Evolutionary conservation across 2,329 filamentous ascomycete genomes (phyloP), one percentile per base, ranked within the genome.

Genomic region (Sporothrix variecibatus): DNA sequence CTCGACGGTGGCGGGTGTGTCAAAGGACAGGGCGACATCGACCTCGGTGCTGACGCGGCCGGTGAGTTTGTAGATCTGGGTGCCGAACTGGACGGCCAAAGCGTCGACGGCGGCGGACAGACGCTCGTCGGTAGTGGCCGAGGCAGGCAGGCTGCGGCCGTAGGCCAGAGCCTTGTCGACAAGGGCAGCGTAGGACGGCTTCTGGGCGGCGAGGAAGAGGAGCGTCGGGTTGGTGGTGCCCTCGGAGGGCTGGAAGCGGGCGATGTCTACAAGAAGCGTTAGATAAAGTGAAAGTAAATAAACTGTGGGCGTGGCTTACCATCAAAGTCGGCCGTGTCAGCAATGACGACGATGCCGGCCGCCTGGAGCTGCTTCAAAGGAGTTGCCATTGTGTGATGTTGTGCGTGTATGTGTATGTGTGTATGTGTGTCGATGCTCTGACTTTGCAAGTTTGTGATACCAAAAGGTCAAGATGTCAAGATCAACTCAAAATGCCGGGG

Each of bases 161-260:
- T 92, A 92, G 78, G 85, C 86, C 78, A 93, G 87, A 76, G 91
- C 91, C 74, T 85, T 84, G 79, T 93, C 90, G 78, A 93, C 91
- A 78, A 93, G 86, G 81, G 87, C 87, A 79, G 90, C 90, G 82
- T 93, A 93, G 81, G 93, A 90, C 77, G 88, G 83, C 86, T 93
- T 93, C 86, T 94, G 93, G 79, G 92, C 91, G 75, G 92, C 92
- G 79, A 91, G 91, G 82, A 93, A 89, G 83, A 94, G 93, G 81
- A 94, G 85, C 74, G 91, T 93, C 72, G 92, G 92, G 87, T 94
- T 94, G 84, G 92, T 94, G 81, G 92, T 94, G 79, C 92, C 92
- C 90, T 94, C 92, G 86, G 93, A 91, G 76, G 92, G 91, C 87
- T 93, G 92, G 87, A 94, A 94, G 86, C 93, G 93, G 84, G 86